phyloP scores from a whole-genome alignment of 2,329 filamentous ascomycete species.

The Penicillium palitans region DNA sequence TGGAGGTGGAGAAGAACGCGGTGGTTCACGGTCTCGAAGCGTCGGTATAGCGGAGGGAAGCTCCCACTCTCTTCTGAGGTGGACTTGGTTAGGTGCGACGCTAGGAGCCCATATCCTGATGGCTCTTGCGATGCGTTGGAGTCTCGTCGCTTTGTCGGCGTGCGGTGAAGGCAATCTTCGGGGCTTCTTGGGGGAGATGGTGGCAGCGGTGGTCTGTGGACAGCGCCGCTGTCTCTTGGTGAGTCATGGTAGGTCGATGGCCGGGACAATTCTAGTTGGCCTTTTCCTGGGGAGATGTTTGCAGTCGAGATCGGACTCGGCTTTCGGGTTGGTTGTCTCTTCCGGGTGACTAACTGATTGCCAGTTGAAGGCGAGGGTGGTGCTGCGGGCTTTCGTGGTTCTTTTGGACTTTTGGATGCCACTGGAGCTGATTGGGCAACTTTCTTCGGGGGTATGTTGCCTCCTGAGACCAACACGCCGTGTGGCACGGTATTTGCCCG shows the following conservation, averaged over 20 bases:
- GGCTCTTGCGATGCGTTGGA: constrained; percentile 24
- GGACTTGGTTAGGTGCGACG: constrained; percentile 35
- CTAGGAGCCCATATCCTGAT: constrained; percentile 41
- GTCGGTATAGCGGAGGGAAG: constrained; percentile 69
- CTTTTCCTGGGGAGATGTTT: constrained; percentile 26
- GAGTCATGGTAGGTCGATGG: constrained; percentile 37
- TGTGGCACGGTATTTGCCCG: constrained; percentile 18
- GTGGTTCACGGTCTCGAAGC: constrained; percentile 80
- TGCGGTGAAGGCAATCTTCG: constrained; percentile 29
- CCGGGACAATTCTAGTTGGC: constrained; percentile 33
- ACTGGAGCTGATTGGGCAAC: constrained; percentile 5
- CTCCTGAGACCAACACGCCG: constrained; percentile 12
- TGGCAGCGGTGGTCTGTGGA: constrained; percentile 29
- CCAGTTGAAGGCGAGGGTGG: constrained; percentile 29
- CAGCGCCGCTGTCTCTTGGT: constrained; percentile 18
- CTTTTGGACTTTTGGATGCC: constrained; percentile 13
- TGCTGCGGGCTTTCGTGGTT: constrained; percentile 30
- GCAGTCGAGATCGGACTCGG: constrained; percentile 18
- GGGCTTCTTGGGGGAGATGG: constrained; percentile 39
- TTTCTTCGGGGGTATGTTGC: constrained; percentile 15
- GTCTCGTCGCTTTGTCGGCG: constrained; percentile 24
- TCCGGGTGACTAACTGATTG: constrained; percentile 30
- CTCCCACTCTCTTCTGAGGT: constrained; percentile 28
- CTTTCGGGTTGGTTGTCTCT: constrained; percentile 21
- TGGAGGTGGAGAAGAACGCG: constrained; percentile 79